A percentile compares a stretch with the other conserved stretches of the same genome.
These are phyloP conservation scores for Dictyophora rubrovolvata DNA, from an alignment of 768 basidiomycete species.

Conservation along the genomic window DNA sequence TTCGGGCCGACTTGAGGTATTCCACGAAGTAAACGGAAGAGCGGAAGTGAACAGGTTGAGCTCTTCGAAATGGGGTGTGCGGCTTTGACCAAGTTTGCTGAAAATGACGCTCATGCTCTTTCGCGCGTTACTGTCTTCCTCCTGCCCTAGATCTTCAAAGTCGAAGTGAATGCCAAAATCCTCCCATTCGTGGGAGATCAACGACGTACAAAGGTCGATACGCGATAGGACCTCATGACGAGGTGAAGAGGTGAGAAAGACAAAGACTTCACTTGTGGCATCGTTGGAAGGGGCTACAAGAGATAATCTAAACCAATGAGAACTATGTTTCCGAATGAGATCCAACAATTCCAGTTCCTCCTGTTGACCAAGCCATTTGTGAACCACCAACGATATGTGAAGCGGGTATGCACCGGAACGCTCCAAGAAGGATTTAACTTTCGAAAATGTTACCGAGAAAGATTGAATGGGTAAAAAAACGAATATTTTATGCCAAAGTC, in stretches of 20 bases:
- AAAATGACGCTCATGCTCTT: not conserved
- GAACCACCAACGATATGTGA: conserved; percentile 40
- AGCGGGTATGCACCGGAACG: conserved; percentile 46
- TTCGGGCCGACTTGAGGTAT: conserved; percentile 35
- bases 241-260: conserved; percentile 3
- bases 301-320: conserved; percentile 40
- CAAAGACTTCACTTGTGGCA: conserved; percentile 10
- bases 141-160: not conserved
- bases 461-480: conserved; percentile 34
- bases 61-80: not conserved
- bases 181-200: not conserved
- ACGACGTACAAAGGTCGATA: not conserved
- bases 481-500: conserved; percentile 49
- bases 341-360: conserved; percentile 29
- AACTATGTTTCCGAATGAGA: conserved; percentile 44
- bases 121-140: not conserved
- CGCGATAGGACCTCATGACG: not conserved
- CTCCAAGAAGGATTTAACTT: conserved; percentile 44
- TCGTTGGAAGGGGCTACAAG: conserved; percentile 11
- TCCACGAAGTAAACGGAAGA: conserved; percentile 32
- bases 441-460: conserved; percentile 30
- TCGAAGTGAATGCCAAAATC: not conserved
- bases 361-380: conserved; percentile 19
- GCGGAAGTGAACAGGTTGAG: conserved; percentile 13
- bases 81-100: conserved; percentile 7